Conservation (phyloP, 2,329 filamentous ascomycete genomes). For the Penicillium verrucosum region DNA sequence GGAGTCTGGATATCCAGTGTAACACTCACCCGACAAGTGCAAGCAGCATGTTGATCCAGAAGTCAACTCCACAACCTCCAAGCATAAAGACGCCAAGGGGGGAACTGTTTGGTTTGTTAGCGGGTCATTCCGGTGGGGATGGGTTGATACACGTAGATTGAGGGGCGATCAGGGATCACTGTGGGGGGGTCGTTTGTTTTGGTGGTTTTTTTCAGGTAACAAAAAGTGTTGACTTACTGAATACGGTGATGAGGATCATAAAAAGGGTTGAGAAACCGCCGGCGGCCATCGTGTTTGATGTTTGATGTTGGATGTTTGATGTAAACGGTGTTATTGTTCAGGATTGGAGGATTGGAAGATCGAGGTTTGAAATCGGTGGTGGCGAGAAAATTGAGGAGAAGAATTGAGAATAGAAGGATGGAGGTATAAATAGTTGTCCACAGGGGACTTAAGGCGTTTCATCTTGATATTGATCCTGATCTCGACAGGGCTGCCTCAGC, state of each 20-base stretch:
- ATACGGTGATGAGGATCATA: constrained; percentile 47
- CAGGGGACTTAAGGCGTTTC: constrained; percentile 25
- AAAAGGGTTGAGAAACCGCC: constrained; percentile 39
- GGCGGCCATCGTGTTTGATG: constrained; percentile 26
- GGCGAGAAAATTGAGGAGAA: constrained; percentile 27
- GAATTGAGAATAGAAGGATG: constrained; percentile 26
- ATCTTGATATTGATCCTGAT: constrained; percentile 24
- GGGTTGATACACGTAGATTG: background rate
- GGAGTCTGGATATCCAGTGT: background rate
- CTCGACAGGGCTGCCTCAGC: no score
- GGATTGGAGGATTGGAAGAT: constrained; percentile 7
- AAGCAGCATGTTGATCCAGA: constrained; percentile 65
- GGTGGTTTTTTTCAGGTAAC: background rate
- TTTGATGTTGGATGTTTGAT: background rate
- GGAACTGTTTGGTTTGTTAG: constrained; percentile 52
- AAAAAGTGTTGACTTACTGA: constrained; percentile 39
- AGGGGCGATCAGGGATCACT: background rate
- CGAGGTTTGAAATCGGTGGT: constrained; percentile 15
- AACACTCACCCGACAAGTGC: constrained; percentile 59
- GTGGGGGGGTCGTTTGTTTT: no score
- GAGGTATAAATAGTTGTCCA: constrained; percentile 31
- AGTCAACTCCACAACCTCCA: constrained; percentile 62
- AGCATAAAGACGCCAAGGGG: constrained; percentile 63
- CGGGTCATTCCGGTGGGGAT: background rate
- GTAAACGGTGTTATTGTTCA: background rate